Evolutionary conservation across 1,284 basidiomycete genomes (phyloP), one percentile per base, ranked within the genome.

Genomic region (Coniophora puteana): DNA sequence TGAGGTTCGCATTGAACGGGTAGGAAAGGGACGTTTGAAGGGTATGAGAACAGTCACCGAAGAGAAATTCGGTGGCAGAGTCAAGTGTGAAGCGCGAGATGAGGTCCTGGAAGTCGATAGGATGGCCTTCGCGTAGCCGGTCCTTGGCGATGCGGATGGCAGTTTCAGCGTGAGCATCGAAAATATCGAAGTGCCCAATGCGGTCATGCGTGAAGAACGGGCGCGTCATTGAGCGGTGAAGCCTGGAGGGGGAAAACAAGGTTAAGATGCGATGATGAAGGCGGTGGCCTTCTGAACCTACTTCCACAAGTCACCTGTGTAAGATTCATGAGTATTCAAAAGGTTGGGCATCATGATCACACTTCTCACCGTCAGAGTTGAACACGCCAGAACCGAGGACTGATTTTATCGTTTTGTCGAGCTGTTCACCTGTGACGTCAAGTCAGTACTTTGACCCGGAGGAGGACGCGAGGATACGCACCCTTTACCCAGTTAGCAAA

Each of bases 121-220:
- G 45, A n/a, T 58, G 51, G 16, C 56, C 61, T 16, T 56, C 51
- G 6, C 47, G 48, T 16, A 54, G 37, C 16, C 62, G 60, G 24
- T 51, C 47, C 28, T 52, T 56, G 31, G 67, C 52, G 12, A 51
- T 47, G 13, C 41, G 43, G 38, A 69, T 44, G 0, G 59, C 55
- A n/a, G 49, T 45, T n/a, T 65, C 57, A 2, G 61, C 53, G 46
- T 66, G 62, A 1, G 54, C 50, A 22, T 63, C 61, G 44, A 68
- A 68, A n/a, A 63, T 51, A 6, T 68, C 62, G 41, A 69, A 68
- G 43, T 70, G 57, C 16, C 51, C 58, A 41, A 70, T 66, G 5
- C 62, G 50, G 29, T 68, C 66, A 8, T 57, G 54, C 40, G 51
- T 56, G 49, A 68, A 66, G 47, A 61, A 66, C 1, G 66, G 67